phyloP scores from a whole-genome alignment of 1,284 basidiomycete genomes.

The Leccinum subatratum region DNA sequence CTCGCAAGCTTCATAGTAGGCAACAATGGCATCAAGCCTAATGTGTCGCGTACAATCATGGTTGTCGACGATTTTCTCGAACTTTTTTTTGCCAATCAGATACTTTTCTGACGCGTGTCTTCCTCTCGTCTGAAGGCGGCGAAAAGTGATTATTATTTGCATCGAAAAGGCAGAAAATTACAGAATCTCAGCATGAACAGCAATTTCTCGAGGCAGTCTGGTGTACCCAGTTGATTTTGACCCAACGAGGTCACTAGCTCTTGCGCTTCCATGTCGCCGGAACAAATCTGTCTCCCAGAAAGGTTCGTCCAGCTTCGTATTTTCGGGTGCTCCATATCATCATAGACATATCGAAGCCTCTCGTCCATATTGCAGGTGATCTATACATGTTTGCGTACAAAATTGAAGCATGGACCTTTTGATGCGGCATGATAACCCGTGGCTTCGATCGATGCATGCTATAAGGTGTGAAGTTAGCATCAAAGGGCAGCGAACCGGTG shows the following conservation, averaged over 20 bases:
- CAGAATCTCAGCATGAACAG: slow-evolving; percentile 24
- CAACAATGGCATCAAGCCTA: slow-evolving; percentile 21
- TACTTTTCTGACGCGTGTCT: slow-evolving; percentile 14
- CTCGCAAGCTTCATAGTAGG: slow-evolving; percentile 27
- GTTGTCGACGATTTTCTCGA: slow-evolving; percentile 15
- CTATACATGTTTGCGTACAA: slow-evolving; percentile 9
- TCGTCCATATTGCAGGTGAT: slow-evolving; percentile 9
- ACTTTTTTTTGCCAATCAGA: slow-evolving; percentile 7
- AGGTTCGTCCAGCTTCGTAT: background rate
- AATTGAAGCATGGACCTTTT: slow-evolving; percentile 16
- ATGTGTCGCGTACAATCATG: slow-evolving; percentile 13
- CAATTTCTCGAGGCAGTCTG: slow-evolving; percentile 6
- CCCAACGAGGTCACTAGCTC: background rate
- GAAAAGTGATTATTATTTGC: background rate
- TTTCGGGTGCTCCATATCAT: background rate
- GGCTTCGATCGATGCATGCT: slow-evolving; percentile 8
- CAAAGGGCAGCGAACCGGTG: background rate
- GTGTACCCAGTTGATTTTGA: background rate
- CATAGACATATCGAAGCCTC: slow-evolving; percentile 6
- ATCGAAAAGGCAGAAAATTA: slow-evolving; percentile 4
- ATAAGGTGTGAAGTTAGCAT: background rate
- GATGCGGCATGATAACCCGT: slow-evolving; percentile 16
- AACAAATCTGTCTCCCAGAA: slow-evolving; percentile 12
- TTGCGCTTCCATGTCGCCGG: slow-evolving; percentile 1
- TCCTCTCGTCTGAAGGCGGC: slow-evolving; percentile 18